phyloP scores from a whole-genome alignment of 2,329 filamentous ascomycete species.

The Ophidiomyces ophidiicola region DNA sequence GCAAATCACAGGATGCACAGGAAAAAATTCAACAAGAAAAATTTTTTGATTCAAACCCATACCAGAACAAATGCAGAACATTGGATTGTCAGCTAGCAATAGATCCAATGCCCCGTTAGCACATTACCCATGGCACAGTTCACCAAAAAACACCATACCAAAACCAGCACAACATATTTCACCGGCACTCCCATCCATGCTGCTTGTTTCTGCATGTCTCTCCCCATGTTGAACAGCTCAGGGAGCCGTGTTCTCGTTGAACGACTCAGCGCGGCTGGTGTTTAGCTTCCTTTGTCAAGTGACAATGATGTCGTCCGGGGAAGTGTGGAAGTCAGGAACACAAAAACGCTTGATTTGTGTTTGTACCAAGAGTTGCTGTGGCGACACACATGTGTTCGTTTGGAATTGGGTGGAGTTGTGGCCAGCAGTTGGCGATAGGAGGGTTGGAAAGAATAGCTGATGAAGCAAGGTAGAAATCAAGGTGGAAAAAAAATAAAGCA shows the following conservation, averaged over 20 bases:
- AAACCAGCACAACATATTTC: slow-evolving; percentile 28
- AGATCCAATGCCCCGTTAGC: background rate
- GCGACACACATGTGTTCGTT: too few relatives aligned
- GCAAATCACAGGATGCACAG: background rate
- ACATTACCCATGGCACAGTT: background rate
- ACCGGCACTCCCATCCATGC: slow-evolving; percentile 25
- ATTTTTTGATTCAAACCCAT: slow-evolving; percentile 16
- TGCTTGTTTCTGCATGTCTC: slow-evolving; percentile 14
- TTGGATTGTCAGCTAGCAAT: slow-evolving; percentile 31
- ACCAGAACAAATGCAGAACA: slow-evolving; percentile 36
- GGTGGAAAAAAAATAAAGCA: too few relatives aligned
- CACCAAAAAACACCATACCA: slow-evolving; percentile 25
- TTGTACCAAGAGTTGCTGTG: too few relatives aligned
- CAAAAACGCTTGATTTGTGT: too few relatives aligned
- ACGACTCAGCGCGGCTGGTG: background rate
- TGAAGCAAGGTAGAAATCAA: too few relatives aligned
- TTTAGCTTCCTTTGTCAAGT: too few relatives aligned
- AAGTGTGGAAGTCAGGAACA: too few relatives aligned
- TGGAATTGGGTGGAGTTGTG: too few relatives aligned
- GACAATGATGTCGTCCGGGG: too few relatives aligned
- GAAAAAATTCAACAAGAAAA: background rate
- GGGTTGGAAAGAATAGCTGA: too few relatives aligned
- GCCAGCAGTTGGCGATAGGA: too few relatives aligned
- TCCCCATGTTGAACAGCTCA: slow-evolving; percentile 8
- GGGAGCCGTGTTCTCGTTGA: background rate